These are phyloP conservation scores for Schizopora paradoxa DNA, from an alignment of 1,284 basidiomycete species.

Conservation along the genomic window DNA sequence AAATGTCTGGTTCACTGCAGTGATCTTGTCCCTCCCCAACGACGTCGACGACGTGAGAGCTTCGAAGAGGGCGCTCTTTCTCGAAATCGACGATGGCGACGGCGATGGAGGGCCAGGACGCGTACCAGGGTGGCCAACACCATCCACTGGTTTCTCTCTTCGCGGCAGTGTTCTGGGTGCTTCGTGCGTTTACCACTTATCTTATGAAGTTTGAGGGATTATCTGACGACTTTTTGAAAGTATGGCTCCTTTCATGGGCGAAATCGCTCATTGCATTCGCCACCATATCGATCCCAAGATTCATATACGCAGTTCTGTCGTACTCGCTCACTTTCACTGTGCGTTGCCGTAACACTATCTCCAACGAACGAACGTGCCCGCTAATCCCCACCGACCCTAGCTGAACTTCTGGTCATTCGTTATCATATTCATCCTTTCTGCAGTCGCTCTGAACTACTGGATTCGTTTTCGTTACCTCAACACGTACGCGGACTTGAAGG, in stretches of 20 bases:
- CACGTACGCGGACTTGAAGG: conserved; percentile 76
- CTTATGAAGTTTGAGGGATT: conserved; percentile 14
- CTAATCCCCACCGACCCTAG: conserved; percentile 31
- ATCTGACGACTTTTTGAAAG: conserved; percentile 32
- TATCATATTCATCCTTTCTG: conserved; percentile 62
- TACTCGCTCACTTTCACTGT: conserved; percentile 84
- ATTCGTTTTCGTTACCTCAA: conserved; percentile 80
- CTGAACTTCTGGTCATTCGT: conserved; percentile 88
- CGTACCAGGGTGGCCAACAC: not conserved
- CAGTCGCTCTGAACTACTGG: conserved; percentile 73
- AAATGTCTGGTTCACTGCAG: too few relatives aligned
- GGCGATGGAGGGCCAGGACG: not conserved
- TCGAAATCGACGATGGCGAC: not conserved
- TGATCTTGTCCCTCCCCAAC: not conserved
- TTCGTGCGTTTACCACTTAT: conserved; percentile 45
- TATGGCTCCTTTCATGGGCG: conserved; percentile 77
- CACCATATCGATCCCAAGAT: conserved; percentile 76
- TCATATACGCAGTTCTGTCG: conserved; percentile 73
- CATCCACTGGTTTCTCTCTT: conserved; percentile 70
- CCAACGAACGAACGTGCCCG: conserved; percentile 4
- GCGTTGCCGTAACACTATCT: conserved; percentile 21
- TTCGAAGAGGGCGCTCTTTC: not conserved
- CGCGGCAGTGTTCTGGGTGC: conserved; percentile 81
- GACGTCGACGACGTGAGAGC: not conserved
- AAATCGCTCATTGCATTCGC: conserved; percentile 67